Base-by-base conservation (phyloP, 1,284 basidiomycete species). In the Pseudozyma pruni region DNA sequence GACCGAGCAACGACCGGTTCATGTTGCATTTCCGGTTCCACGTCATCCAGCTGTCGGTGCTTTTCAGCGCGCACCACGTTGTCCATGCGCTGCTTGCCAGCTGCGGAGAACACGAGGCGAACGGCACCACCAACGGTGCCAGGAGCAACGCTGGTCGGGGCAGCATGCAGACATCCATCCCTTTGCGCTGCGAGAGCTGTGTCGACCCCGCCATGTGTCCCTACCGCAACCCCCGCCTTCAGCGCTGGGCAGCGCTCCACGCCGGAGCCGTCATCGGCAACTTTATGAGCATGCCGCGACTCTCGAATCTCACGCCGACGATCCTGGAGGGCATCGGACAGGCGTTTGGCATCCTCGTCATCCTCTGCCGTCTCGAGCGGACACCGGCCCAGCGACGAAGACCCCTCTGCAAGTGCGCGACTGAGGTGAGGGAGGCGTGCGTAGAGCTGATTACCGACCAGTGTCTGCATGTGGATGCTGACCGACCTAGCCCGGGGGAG, bases 1-100 rank as follows among this genome's bases (percentile, higher is more conserved):
- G 59, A n/a, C 66, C 59, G 14, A 69, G 42, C 66, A 69, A 69
- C 44, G 66, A 69, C 22, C 59, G 60, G 8, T 69, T 69, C 34
- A 39, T 51, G 46, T 48, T 69, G 45, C 66, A 69, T 22, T 69
- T 69, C 27, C 51, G 66, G 6, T 69, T 53, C 29, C 66, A 69
- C 13, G 59, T 62, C 14, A 49, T 69, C 11, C 59, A 69, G 50
- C 54, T 69, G 7, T 69, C 66, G 35, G 44, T 31, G 31, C 51
- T 69, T 17, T 69, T 63, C 48, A 59, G 63, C 29, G 55, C 59
- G 14, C 59, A 59, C 8, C 66, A 69, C n/a, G 66, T 69, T 11
- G 47, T 63, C 13, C 66, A 63, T 29, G 66, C 66, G n/a, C 34
- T 69, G 4, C 9, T 64, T 1, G 23, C 62, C 14, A 58, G 55